Evolutionary conservation across 371 early-diverging fungal genomes (phyloP).

Genomic region (Circinella umbellata): DNA sequence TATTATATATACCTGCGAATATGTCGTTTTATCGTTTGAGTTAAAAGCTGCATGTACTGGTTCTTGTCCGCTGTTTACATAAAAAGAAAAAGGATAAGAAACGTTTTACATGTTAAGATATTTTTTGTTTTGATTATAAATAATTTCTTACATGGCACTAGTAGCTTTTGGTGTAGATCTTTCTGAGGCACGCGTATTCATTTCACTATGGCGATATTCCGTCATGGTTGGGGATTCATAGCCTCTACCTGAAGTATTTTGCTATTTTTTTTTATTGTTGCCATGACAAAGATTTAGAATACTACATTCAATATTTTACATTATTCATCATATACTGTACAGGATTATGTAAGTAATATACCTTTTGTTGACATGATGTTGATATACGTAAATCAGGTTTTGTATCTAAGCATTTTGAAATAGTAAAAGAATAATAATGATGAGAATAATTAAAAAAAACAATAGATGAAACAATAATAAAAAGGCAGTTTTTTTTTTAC

Average conservation of each 20-base stretch:
- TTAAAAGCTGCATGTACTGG: neutral
- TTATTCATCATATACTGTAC: no score
- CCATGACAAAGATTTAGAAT: neutral
- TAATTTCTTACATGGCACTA: neutral
- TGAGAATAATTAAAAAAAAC: neutral
- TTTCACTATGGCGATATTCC: neutral
- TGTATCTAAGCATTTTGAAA: neutral
- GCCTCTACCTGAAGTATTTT: neutral
- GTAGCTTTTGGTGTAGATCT: neutral
- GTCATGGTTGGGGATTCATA: neutral
- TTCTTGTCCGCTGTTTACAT: neutral
- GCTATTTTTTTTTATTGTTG: neutral
- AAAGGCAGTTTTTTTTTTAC: neutral
- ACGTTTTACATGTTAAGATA: no score
- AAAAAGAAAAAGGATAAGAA: neutral
- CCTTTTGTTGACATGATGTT: neutral
- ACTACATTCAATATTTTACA: no score
- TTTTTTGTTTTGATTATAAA: no score
- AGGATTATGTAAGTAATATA: neutral
- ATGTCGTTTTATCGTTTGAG: neutral
- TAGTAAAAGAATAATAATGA: neutral
- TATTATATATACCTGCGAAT: slow-evolving; percentile 3
- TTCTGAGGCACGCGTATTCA: neutral
- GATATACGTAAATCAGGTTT: neutral
- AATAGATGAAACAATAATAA: neutral